phyloP scores from a whole-genome alignment of 192 early-diverging fungal genomes.

The Oehlia diaphana region DNA sequence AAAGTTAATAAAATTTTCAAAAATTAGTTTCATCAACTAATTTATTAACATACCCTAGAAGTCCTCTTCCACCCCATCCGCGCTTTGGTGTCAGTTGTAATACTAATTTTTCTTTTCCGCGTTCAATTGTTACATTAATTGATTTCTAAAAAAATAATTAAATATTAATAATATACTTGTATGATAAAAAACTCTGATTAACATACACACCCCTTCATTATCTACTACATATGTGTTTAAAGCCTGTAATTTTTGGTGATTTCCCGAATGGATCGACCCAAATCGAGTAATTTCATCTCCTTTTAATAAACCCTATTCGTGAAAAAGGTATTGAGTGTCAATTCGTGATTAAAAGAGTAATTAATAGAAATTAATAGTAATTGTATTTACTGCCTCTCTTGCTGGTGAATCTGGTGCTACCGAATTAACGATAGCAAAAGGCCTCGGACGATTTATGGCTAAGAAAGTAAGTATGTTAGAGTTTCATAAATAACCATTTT shows the following conservation, averaged over 20 bases:
- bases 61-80: constrained; percentile 55
- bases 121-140: constrained; percentile 39
- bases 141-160: constrained; percentile 32
- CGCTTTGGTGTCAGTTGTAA: constrained; percentile 45
- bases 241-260: constrained; percentile 39
- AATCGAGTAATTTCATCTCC: constrained; percentile 49
- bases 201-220: constrained; percentile 37
- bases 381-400: constrained; percentile 39
- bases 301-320: constrained; percentile 45
- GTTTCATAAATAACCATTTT: neutral
- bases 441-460: neutral
- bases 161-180: neutral
- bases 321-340: neutral
- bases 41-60: constrained; percentile 41
- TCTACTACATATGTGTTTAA: constrained; percentile 40
- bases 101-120: constrained; percentile 32
- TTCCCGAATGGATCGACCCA: constrained; percentile 39
- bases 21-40: neutral
- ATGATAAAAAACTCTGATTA: neutral
- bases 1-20: neutral
- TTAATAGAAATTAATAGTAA: neutral
- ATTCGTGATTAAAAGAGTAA: neutral
- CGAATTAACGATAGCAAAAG: constrained; percentile 56
- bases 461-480: neutral
- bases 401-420: constrained; percentile 62